Percentiles rank a stretch among this genome's conserved stretches.
phyloP scores from a whole-genome alignment of 2,329 filamentous ascomycete species.

The Curvularia eragrostidis region DNA sequence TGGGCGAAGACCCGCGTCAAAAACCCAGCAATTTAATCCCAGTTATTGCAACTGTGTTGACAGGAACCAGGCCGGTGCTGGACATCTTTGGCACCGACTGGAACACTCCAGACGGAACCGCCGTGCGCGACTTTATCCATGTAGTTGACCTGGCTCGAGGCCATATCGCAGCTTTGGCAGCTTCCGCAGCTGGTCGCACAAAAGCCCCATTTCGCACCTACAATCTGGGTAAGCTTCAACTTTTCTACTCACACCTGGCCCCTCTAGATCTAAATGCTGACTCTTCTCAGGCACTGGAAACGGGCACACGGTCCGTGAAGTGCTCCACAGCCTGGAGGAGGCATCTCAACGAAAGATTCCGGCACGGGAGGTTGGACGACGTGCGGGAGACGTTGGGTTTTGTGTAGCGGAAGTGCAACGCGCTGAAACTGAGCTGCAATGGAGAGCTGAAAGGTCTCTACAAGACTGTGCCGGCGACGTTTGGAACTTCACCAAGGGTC shows the following conservation, averaged over 20 bases:
- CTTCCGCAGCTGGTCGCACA: slow-evolving; percentile 42
- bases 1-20: slow-evolving; percentile 69
- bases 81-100: slow-evolving; percentile 70
- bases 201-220: slow-evolving; percentile 48
- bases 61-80: slow-evolving; percentile 60
- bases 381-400: slow-evolving; percentile 52
- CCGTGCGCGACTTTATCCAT: slow-evolving; percentile 72
- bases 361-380: slow-evolving; percentile 45
- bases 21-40: slow-evolving; percentile 70
- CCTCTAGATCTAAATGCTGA: slow-evolving; percentile 16
- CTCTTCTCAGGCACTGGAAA: slow-evolving; percentile 46
- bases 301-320: slow-evolving; percentile 54
- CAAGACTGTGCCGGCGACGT: slow-evolving; percentile 49
- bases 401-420: slow-evolving; percentile 50
- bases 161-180: slow-evolving; percentile 66
- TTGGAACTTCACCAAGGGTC: slow-evolving; percentile 49
- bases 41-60: slow-evolving; percentile 67
- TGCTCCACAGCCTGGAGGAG: slow-evolving; percentile 49
- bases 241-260: not conserved
- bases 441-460: slow-evolving; percentile 48
- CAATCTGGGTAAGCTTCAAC: slow-evolving; percentile 46
- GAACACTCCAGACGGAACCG: slow-evolving; percentile 69
- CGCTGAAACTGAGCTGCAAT: slow-evolving; percentile 50
- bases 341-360: slow-evolving; percentile 48
- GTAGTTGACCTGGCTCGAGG: slow-evolving; percentile 69